A percentile compares a stretch with the other conserved stretches of the same genome.
These are phyloP conservation scores for Crassisporium funariophilum DNA, from an alignment of 768 basidiomycete species.

Conservation along the genomic window DNA sequence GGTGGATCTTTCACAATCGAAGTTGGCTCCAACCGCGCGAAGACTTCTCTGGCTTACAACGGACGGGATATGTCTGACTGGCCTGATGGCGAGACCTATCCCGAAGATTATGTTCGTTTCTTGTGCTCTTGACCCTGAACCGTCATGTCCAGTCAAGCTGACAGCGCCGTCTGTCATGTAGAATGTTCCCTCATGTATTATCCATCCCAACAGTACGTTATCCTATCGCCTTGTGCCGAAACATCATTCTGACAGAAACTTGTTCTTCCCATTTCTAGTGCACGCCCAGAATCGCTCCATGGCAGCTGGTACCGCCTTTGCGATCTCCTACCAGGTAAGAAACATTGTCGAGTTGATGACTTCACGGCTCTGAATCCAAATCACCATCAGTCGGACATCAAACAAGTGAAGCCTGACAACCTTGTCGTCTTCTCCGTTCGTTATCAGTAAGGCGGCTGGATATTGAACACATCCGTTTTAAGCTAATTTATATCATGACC, in stretches of 20 bases:
- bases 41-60: constrained; percentile 45
- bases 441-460: constrained; percentile 48
- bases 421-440: constrained; percentile 54
- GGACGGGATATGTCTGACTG: constrained; percentile 41
- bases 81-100: constrained; percentile 47
- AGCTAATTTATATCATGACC: background rate
- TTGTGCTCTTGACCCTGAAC: background rate
- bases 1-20: constrained; percentile 51
- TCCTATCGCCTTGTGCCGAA: background rate
- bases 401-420: constrained; percentile 46
- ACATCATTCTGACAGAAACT: background rate
- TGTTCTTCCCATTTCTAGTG: constrained; percentile 32
- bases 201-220: constrained; percentile 49
- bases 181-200: constrained; percentile 46
- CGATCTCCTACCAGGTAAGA: constrained; percentile 55
- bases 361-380: background rate
- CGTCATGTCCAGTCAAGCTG: background rate
- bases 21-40: constrained; percentile 49
- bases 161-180: no score
- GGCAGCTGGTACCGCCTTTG: constrained; percentile 58
- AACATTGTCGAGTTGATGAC: constrained; percentile 4
- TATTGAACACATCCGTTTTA: constrained; percentile 1
- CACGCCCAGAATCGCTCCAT: constrained; percentile 53
- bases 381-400: constrained; percentile 44
- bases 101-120: constrained; percentile 45